These are phyloP conservation scores for Heliamphora exappendiculata DNA, from an alignment of 148 eudicot species.

Conservation along the genomic window DNA sequence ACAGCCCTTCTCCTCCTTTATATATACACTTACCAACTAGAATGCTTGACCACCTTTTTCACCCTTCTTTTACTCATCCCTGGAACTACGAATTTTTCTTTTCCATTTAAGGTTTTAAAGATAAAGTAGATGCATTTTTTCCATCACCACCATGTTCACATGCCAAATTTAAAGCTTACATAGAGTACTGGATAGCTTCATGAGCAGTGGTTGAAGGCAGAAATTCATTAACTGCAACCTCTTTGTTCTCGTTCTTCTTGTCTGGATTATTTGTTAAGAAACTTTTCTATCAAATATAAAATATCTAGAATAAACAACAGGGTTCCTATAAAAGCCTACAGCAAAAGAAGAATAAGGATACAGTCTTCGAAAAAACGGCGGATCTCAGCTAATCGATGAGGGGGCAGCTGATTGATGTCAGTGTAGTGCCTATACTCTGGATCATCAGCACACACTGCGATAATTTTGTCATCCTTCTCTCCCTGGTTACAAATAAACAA, in stretches of 20 bases:
- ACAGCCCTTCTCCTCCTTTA: not conserved
- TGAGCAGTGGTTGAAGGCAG: conserved; percentile 49
- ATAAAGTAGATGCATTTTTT: not conserved
- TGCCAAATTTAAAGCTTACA: conserved; percentile 36
- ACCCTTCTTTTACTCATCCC: not conserved
- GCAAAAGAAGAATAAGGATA: conserved; percentile 33
- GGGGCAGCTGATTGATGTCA: conserved; percentile 67
- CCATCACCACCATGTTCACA: not conserved
- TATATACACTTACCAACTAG: not conserved
- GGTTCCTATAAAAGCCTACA: not conserved
- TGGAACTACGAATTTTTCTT: not conserved
- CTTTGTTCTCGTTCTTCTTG: conserved; percentile 71
- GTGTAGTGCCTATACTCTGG: conserved; percentile 76
- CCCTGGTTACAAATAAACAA: conserved; percentile 41
- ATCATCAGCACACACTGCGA: conserved; percentile 89
- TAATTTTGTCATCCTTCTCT: conserved; percentile 83
- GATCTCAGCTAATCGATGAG: conserved; percentile 78
- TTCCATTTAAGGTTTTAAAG: not conserved
- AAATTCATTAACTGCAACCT: conserved; percentile 53
- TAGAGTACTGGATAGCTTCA: conserved; percentile 66
- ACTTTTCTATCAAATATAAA: not conserved
- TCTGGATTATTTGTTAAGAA: conserved; percentile 32
- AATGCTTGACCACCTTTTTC: not conserved
- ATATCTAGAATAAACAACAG: not conserved
- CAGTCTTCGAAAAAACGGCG: conserved; percentile 86